Evolutionary conservation across 1,284 basidiomycete genomes (phyloP).

Genomic region (Microbotryomycetes sp.): DNA sequence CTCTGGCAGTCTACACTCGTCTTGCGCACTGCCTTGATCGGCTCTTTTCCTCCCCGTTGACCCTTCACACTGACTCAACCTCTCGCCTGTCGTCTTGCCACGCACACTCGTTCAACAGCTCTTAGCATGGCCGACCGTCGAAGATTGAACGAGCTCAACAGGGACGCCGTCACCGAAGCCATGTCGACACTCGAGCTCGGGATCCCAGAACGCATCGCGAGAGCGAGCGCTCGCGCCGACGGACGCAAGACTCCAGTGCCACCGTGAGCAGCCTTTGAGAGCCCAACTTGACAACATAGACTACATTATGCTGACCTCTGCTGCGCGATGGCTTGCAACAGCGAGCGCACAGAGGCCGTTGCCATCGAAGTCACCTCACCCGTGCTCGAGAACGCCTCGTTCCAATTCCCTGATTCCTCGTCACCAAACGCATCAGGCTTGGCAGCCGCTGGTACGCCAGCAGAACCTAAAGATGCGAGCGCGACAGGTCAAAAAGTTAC

Average conservation of each 20-base stretch:
- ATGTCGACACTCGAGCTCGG: conserved; percentile 37
- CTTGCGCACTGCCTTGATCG: no score
- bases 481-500: conserved; percentile 76
- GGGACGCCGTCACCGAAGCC: conserved; percentile 33
- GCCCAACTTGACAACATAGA: not conserved
- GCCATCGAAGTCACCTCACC: conserved; percentile 19
- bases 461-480: conserved; percentile 4
- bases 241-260: conserved; percentile 37
- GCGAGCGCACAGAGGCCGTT: conserved; percentile 22
- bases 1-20: not conserved
- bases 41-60: no score
- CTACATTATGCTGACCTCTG: not conserved
- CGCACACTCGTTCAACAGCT: no score
- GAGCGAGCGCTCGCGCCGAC: conserved; percentile 36
- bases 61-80: no score
- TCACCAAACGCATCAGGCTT: not conserved
- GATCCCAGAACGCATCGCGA: conserved; percentile 36
- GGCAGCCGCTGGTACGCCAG: not conserved
- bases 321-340: not conserved
- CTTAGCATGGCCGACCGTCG: conserved; percentile 31
- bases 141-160: conserved; percentile 20
- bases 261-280: conserved; percentile 27
- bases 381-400: conserved; percentile 7
- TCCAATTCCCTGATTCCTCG: not conserved
- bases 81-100: no score